Conservation (phyloP, 1,284 basidiomycete species). For the Peniophora sp. region DNA sequence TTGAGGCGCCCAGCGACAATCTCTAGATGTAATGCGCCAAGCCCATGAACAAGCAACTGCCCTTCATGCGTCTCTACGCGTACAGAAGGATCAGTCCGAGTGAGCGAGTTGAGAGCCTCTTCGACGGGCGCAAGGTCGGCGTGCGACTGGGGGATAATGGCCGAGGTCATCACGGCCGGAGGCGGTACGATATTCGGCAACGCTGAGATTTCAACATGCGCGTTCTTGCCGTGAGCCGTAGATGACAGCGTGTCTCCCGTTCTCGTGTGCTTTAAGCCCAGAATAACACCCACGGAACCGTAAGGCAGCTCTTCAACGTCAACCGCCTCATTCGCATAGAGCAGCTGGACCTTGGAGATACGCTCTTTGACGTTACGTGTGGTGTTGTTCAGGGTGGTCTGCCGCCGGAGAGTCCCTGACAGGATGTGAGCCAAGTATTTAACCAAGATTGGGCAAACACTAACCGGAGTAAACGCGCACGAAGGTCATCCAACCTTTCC, state of each 20-base stretch:
- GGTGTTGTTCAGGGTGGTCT: slow-evolving; percentile 59
- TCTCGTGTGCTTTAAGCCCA: slow-evolving; percentile 76
- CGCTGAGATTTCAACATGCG: slow-evolving; percentile 23
- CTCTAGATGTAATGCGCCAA: slow-evolving; percentile 82
- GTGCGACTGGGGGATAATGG: slow-evolving; percentile 76
- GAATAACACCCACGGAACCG: slow-evolving; percentile 79
- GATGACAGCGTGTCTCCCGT: slow-evolving; percentile 84
- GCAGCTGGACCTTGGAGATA: slow-evolving; percentile 68
- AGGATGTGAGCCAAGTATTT: slow-evolving; percentile 2
- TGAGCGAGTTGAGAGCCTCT: slow-evolving; percentile 64
- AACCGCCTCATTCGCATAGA: slow-evolving; percentile 74
- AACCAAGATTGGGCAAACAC: slow-evolving; percentile 8
- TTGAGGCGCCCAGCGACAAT: slow-evolving; percentile 75
- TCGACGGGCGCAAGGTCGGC: slow-evolving; percentile 73
- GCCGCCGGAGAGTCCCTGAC: slow-evolving; percentile 60
- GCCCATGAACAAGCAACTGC: slow-evolving; percentile 76
- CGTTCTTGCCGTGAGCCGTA: slow-evolving; percentile 23
- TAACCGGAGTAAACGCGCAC: slow-evolving; percentile 82
- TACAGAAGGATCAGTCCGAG: slow-evolving; percentile 84
- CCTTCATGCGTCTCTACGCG: slow-evolving; percentile 74
- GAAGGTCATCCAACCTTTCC: slow-evolving; percentile 86
- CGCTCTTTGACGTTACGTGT: slow-evolving; percentile 67
- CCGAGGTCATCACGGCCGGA: slow-evolving; percentile 70
- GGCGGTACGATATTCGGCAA: slow-evolving; percentile 67
- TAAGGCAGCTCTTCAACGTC: slow-evolving; percentile 79